Conservation (phyloP, 164 flowering plant species). For the Tetrastigma voinierianum region DNA sequence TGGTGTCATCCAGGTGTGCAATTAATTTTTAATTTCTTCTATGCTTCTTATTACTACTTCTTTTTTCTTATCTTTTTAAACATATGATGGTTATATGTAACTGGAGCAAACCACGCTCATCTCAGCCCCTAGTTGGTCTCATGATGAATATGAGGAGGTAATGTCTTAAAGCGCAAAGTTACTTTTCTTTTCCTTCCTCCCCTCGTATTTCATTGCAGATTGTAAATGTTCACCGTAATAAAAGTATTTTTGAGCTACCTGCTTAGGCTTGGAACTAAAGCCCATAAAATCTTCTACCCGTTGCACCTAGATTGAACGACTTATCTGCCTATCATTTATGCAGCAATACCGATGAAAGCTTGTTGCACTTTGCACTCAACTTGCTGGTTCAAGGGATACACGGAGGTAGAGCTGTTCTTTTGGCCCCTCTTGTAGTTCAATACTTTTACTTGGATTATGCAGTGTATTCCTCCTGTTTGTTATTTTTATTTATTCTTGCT, state of each 20-base stretch:
- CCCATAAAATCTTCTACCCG: not conserved
- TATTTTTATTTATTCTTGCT: not conserved
- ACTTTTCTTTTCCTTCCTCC: not conserved
- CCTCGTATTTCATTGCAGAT: not conserved
- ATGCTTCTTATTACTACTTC: conserved; percentile 1
- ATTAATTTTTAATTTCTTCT: not conserved
- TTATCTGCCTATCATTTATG: conserved; percentile 13
- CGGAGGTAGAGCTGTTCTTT: conserved; percentile 43
- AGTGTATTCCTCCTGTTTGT: not conserved
- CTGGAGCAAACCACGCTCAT: conserved; percentile 97
- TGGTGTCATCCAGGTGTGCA: conserved; percentile 87
- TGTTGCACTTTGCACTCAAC: conserved; percentile 81
- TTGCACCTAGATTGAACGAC: not conserved
- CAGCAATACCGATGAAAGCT: conserved; percentile 96
- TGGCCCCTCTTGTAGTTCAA: not conserved
- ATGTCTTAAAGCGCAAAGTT: not conserved
- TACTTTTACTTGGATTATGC: not conserved
- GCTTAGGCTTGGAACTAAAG: not conserved
- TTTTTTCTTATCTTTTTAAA: conserved; percentile 4
- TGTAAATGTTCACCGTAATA: not conserved
- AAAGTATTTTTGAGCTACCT: not conserved
- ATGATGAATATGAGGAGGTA: conserved; percentile 99
- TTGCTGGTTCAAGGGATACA: conserved; percentile 32
- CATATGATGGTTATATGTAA: conserved; percentile 37
- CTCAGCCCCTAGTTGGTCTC: conserved; percentile 97